Percentiles rank a stretch among this genome's conserved stretches.
Evolutionary conservation across 257 asterid genomes (phyloP).

Genomic region (Vinca minor): DNA sequence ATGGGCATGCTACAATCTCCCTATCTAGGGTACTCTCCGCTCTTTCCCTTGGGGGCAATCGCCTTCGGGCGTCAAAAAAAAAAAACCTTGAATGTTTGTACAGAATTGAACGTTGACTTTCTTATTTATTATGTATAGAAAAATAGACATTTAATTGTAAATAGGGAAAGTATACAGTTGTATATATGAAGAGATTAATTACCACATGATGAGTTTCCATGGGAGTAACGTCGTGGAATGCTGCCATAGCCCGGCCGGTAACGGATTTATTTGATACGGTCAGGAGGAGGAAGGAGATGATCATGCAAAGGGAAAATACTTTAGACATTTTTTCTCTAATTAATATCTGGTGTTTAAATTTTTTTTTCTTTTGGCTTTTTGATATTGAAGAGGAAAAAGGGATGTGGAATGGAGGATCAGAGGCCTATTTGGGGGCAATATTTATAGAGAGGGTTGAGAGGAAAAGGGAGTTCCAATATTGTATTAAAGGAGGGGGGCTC

Average conservation of each 20-base stretch:
- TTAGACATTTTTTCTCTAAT: slow-evolving; percentile 32
- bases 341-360: too few species aligned
- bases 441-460: slow-evolving; percentile 18
- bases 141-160: too few species aligned
- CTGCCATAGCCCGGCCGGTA: slow-evolving; percentile 31
- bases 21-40: too few species aligned
- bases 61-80: too few species aligned
- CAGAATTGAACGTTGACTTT: too few species aligned
- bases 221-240: slow-evolving; percentile 49
- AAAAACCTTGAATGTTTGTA: too few species aligned
- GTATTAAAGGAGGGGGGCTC: slow-evolving; percentile 3
- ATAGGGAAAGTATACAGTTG: background rate
- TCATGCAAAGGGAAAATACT: slow-evolving; percentile 24
- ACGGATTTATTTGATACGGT: slow-evolving; percentile 16
- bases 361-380: too few species aligned
- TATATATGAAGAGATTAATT: too few species aligned
- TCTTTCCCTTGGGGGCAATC: too few species aligned
- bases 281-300: slow-evolving; percentile 36
- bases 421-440: background rate
- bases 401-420: background rate
- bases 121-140: too few species aligned
- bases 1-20: too few species aligned
- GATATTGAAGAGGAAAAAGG: background rate
- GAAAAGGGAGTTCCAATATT: slow-evolving; percentile 16
- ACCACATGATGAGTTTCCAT: slow-evolving; percentile 38